These are phyloP conservation scores for Saccharomycopsis babjevae DNA, from an alignment of 805 yeast genomes.

Conservation along the genomic window DNA sequence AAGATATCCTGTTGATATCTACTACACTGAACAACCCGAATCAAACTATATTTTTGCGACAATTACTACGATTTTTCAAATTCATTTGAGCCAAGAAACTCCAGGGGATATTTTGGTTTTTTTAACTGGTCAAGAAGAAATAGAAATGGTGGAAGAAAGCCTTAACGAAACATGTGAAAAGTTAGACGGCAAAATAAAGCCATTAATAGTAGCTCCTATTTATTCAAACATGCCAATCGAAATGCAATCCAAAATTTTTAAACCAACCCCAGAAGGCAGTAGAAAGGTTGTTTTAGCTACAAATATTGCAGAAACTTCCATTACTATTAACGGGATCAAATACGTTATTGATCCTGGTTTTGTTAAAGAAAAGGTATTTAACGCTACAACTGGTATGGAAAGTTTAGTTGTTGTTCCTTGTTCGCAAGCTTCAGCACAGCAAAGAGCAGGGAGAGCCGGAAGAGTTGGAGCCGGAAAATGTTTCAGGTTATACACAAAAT, in stretches of 20 bases:
- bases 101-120: constrained; percentile 86
- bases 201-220: constrained; percentile 70
- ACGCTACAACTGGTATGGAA: constrained; percentile 83
- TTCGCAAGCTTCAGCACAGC: constrained; percentile 92
- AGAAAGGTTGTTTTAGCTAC: constrained; percentile 91
- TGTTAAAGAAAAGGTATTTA: constrained; percentile 83
- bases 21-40: constrained; percentile 79
- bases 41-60: constrained; percentile 88
- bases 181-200: constrained; percentile 49
- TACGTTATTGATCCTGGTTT: constrained; percentile 94
- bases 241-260: constrained; percentile 70
- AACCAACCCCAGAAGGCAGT: constrained; percentile 68
- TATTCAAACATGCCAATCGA: constrained; percentile 88
- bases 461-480: constrained; percentile 96
- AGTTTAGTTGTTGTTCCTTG: constrained; percentile 79
- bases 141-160: constrained; percentile 69
- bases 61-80: constrained; percentile 75
- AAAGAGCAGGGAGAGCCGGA: constrained; percentile 97
- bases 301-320: constrained; percentile 93
- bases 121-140: constrained; percentile 94
- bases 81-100: constrained; percentile 57
- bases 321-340: constrained; percentile 92
- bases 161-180: constrained; percentile 54
- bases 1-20: constrained; percentile 81
- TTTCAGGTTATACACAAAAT: constrained; percentile 76